Conservation (phyloP, 1,139 yeast species). For the Williopsis jadinii region DNA sequence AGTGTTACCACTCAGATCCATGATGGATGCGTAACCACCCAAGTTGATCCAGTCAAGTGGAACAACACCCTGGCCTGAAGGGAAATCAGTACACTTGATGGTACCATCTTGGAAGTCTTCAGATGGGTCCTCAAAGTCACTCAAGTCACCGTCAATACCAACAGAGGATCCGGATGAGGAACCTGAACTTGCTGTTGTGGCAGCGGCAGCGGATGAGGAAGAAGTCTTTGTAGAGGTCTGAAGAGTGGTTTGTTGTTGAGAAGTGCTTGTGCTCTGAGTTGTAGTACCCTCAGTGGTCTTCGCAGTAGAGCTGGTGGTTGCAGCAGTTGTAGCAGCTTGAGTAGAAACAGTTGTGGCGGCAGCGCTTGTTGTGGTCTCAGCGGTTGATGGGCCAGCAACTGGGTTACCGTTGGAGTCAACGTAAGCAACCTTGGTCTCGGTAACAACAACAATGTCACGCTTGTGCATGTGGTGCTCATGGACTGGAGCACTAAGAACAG, state of each 20-base stretch:
- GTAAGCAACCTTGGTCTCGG: slow-evolving; percentile 43
- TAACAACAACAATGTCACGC: slow-evolving; percentile 50
- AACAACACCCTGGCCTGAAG: slow-evolving; percentile 88
- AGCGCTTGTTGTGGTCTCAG: slow-evolving; percentile 17
- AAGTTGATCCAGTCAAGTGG: slow-evolving; percentile 71
- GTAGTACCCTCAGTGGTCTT: neutral
- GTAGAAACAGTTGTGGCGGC: slow-evolving; percentile 17
- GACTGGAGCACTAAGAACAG: slow-evolving; percentile 39
- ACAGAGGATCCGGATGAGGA: slow-evolving; percentile 29
- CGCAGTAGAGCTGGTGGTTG: neutral
- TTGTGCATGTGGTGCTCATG: slow-evolving; percentile 51
- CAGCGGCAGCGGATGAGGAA: slow-evolving; percentile 12
- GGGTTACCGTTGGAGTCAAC: slow-evolving; percentile 34
- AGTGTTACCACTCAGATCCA: slow-evolving; percentile 49
- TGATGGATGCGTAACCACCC: slow-evolving; percentile 92
- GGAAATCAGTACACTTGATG: slow-evolving; percentile 70
- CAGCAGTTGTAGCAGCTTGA: slow-evolving; percentile 12
- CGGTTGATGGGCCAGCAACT: slow-evolving; percentile 19
- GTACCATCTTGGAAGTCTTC: slow-evolving; percentile 73
- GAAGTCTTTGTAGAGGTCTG: slow-evolving; percentile 13
- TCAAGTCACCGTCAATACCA: slow-evolving; percentile 47
- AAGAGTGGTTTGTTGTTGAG: slow-evolving; percentile 21
- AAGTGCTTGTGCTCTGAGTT: slow-evolving; percentile 13
- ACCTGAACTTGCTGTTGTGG: slow-evolving; percentile 28
- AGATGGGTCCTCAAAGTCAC: slow-evolving; percentile 45